Evolutionary conservation across 2,329 filamentous ascomycete species (phyloP).

Genomic region (Corynespora cassiicola): DNA sequence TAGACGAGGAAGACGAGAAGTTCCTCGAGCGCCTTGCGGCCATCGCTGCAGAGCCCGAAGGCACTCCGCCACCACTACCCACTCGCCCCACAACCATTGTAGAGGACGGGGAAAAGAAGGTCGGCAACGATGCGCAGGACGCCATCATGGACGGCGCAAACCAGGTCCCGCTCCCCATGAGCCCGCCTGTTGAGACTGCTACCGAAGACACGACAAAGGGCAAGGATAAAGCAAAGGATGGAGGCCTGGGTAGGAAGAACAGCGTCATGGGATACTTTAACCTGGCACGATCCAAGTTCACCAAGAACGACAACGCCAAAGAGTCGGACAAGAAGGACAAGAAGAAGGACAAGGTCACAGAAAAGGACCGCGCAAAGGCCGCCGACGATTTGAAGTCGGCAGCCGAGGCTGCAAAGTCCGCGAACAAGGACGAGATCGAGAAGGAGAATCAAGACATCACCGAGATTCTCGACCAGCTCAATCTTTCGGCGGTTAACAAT

Average conservation of each 20-base stretch:
- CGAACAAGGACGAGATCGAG: slow-evolving; percentile 47
- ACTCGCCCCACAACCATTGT: slow-evolving; percentile 39
- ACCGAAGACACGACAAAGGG: slow-evolving; percentile 34
- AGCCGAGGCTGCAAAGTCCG: slow-evolving; percentile 38
- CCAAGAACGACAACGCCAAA: slow-evolving; percentile 35
- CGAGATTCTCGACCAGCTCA: slow-evolving; percentile 81
- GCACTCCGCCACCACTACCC: slow-evolving; percentile 51
- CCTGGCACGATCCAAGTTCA: slow-evolving; percentile 33
- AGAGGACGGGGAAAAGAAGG: slow-evolving; percentile 42
- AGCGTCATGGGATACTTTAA: slow-evolving; percentile 43
- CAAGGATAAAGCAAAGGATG: slow-evolving; percentile 36
- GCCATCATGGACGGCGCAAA: slow-evolving; percentile 54
- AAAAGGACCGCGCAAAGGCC: slow-evolving; percentile 43
- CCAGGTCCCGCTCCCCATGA: slow-evolving; percentile 58
- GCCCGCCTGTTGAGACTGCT: slow-evolving; percentile 48
- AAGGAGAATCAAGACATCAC: slow-evolving; percentile 76
- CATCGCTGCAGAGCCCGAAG: slow-evolving; percentile 48
- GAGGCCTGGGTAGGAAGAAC: slow-evolving; percentile 45
- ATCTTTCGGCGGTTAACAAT: slow-evolving; percentile 84
- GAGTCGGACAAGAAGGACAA: slow-evolving; percentile 39
- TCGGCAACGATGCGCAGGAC: slow-evolving; percentile 53
- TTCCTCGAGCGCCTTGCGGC: slow-evolving; percentile 61
- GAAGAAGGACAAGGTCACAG: slow-evolving; percentile 38
- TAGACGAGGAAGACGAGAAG: slow-evolving; percentile 67
- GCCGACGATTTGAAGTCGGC: slow-evolving; percentile 42